A percentile compares a stretch with the other conserved stretches of the same genome.
These are phyloP conservation scores for Suhomyces guaymorum DNA, from an alignment of 1,139 yeast species.

Conservation along the genomic window DNA sequence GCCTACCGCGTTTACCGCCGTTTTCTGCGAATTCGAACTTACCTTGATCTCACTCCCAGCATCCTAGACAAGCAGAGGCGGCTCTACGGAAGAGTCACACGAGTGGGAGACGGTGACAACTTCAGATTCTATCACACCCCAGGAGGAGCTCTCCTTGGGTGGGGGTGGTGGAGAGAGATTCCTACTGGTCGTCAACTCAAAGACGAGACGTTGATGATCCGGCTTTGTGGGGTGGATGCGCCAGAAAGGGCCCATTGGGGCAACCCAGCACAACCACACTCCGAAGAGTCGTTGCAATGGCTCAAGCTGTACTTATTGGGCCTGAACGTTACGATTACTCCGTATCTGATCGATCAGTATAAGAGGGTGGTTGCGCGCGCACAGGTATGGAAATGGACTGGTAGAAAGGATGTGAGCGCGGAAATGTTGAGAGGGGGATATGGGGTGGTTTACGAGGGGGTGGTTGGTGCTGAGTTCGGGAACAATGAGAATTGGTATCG, in stretches of 20 bases:
- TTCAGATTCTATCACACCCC: constrained; percentile 92
- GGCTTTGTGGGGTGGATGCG: constrained; percentile 96
- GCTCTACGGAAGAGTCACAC: constrained; percentile 78
- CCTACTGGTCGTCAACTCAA: constrained; percentile 50
- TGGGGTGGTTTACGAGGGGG: constrained; percentile 86
- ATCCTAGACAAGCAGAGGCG: constrained; percentile 33
- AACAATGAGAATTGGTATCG: constrained; percentile 65
- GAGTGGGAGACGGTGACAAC: constrained; percentile 97
- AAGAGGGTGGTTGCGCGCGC: constrained; percentile 85
- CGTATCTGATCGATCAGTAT: constrained; percentile 84
- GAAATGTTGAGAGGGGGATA: constrained; percentile 84
- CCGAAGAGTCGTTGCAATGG: constrained; percentile 85
- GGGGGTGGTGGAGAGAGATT: constrained; percentile 82
- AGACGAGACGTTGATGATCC: constrained; percentile 61
- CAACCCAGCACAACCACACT: constrained; percentile 84
- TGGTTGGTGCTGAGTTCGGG: constrained; percentile 81
- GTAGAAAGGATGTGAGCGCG: constrained; percentile 75
- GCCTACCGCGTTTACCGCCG: constrained; percentile 36
- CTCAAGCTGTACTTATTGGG: constrained; percentile 64
- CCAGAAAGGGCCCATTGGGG: constrained; percentile 97
- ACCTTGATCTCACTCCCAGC: constrained; percentile 42
- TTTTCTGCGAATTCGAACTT: constrained; percentile 35
- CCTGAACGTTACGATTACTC: constrained; percentile 67
- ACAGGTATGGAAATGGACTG: constrained; percentile 70
- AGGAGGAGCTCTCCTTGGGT: constrained; percentile 82